Base-by-base conservation (phyloP, 805 yeast species). In the Wickerhamomyces bovis region DNA sequence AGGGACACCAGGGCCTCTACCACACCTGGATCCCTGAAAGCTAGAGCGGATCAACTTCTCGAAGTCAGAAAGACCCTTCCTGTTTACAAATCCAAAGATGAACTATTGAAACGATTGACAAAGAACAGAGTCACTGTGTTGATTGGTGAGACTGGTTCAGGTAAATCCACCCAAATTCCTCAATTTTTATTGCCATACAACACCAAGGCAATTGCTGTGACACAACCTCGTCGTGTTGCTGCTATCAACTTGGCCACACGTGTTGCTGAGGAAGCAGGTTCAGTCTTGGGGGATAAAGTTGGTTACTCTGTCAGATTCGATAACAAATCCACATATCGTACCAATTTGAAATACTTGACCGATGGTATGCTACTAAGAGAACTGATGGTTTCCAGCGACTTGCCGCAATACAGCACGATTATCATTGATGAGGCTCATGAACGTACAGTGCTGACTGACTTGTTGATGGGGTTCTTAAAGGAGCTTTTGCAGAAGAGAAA, bases 281-380 rank as follows among this genome's bases (percentile, higher is more conserved):
- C 88, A 48, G 63, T 62, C 6, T 61, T 92, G 10, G 98, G 99
- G 20, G 77, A 75, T 30, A 83, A 78, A 44, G 96, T 92, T 28
- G 99, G 99, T 52, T 92, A 87, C 67, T 83, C 95, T 44, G 98
- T 92, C 39, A 77, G 99, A 62, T 94, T 92, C 63, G 89, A 90
- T 56, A 87, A 89, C 61, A 68, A 75, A 47, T 75, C 85, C 6
- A 62, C 76, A 25, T 63, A 73, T 6, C 61, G 60, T 12, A 92
- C 99, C 0, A 77, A 77, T 55, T 67, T 94, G 54, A 88, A 89
- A 61, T 94, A 89, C 61, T 69, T 92, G 41, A 94, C 99, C 0
- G 99, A 94, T 70, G 99, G 99, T 81, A 92, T 94, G 98, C 75
- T 94, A 19, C 67, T 94, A 46, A 77, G 99, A 62, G 98, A 94